Evolutionary conservation across 2,329 filamentous ascomycete genomes (phyloP).

Genomic region (Paecilomyces dactylethromorphus): DNA sequence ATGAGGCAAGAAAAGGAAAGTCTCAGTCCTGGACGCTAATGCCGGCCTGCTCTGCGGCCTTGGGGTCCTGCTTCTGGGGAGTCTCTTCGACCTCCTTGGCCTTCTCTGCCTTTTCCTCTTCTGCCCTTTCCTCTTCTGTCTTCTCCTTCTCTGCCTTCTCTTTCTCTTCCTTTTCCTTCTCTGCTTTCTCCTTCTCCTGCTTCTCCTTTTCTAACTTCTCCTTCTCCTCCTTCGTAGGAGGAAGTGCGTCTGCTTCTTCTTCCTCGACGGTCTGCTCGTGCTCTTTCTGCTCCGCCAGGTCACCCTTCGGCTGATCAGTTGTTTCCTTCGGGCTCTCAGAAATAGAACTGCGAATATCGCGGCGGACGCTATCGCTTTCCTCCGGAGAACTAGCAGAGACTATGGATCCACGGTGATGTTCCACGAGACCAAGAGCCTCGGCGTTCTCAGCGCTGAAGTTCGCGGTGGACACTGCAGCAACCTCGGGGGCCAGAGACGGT

Average conservation of each 20-base stretch:
- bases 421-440: conserved; percentile 28
- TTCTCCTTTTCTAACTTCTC: conserved; percentile 10
- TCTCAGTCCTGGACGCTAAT: conserved; percentile 17
- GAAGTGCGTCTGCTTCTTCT: conserved; percentile 7
- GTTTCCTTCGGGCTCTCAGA: conserved; percentile 20
- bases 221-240: conserved; percentile 4
- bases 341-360: conserved; percentile 33
- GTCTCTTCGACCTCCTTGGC: conserved; percentile 7
- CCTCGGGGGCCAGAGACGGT: conserved; percentile 26
- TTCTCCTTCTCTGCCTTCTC: conserved; percentile 6
- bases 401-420: conserved; percentile 31
- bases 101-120: conserved; percentile 6
- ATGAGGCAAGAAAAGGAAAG: not conserved
- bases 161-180: conserved; percentile 7
- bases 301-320: conserved; percentile 19
- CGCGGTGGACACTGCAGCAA: conserved; percentile 30
- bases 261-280: conserved; percentile 11
- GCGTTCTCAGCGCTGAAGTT: conserved; percentile 33
- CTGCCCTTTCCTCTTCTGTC: conserved; percentile 6
- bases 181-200: conserved; percentile 10
- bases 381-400: conserved; percentile 26
- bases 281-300: conserved; percentile 15
- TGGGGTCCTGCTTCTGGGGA: conserved; percentile 14
- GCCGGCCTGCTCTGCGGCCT: conserved; percentile 15
- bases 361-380: conserved; percentile 27